A percentile compares a stretch with the other conserved stretches of the same genome.
Evolutionary conservation across 139 green algal species (phyloP).

Genomic region (Chlorella sp.): DNA sequence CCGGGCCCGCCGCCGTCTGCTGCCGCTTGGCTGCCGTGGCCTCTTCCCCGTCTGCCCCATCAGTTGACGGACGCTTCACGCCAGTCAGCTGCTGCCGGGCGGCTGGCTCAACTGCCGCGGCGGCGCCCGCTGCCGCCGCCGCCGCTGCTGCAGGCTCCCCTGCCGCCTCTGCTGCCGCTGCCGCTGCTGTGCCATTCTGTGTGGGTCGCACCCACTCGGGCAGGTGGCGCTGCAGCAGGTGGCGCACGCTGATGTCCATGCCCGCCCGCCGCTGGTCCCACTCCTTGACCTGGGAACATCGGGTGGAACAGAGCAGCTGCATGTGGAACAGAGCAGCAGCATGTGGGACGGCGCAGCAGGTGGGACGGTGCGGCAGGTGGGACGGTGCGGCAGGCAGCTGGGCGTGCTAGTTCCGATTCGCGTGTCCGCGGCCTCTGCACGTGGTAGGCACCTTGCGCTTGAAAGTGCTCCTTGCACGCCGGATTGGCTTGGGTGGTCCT

Average conservation of each 20-base stretch:
- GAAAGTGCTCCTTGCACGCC: too few species aligned
- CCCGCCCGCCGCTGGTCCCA: constrained; percentile 42
- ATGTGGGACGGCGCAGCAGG: too few species aligned
- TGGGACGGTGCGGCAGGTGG: too few species aligned
- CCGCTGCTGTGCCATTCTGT: background rate
- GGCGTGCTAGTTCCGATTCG: too few species aligned
- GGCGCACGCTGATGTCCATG: constrained; percentile 78
- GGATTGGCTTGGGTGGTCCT: too few species aligned
- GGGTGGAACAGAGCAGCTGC: too few species aligned
- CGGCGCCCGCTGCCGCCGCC: background rate
- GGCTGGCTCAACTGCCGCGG: background rate
- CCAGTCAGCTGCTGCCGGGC: background rate
- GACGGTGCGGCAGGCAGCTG: too few species aligned
- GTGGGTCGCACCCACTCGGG: constrained; percentile 20
- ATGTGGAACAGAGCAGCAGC: too few species aligned
- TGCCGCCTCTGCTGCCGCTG: background rate
- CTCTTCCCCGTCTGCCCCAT: background rate
- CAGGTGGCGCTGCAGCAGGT: constrained; percentile 43
- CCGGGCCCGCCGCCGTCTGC: background rate
- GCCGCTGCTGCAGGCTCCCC: background rate
- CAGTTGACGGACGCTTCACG: background rate
- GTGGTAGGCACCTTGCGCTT: too few species aligned
- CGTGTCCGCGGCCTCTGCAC: too few species aligned
- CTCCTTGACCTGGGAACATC: constrained; percentile 31
- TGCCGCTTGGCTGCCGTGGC: constrained; percentile 20